Conservation (phyloP, 257 asterid genomes). For the Solanum pennellii region DNA sequence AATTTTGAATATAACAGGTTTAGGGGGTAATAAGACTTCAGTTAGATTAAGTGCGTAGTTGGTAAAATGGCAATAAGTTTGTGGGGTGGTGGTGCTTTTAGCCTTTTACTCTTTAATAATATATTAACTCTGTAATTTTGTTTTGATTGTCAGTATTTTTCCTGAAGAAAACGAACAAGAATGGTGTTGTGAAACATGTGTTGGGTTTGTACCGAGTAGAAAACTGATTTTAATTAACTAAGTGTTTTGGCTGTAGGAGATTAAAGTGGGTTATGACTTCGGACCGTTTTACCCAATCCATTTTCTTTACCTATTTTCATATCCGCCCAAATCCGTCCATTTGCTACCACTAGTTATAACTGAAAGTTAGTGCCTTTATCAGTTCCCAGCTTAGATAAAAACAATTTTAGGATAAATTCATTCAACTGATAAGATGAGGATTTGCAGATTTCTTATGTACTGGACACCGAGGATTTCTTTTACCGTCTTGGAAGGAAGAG, state of each 20-base stretch:
- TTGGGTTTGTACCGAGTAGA: not conserved
- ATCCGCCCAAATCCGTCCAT: not conserved
- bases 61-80: not conserved
- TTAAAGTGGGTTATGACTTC: not conserved
- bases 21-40: not conserved
- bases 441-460: conserved; percentile 16
- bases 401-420: not conserved
- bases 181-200: not conserved
- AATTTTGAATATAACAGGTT: not conserved
- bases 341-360: not conserved
- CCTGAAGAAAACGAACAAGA: not conserved
- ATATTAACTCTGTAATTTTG: not conserved
- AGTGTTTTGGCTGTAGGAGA: not conserved
- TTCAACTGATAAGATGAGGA: not conserved
- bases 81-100: not conserved
- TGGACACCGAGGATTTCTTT: conserved; percentile 17
- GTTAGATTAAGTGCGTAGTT: not conserved
- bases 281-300: not conserved
- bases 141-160: not conserved
- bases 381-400: not conserved
- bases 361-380: not conserved
- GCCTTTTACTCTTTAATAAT: not conserved
- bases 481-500: conserved; percentile 12
- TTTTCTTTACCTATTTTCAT: not conserved
- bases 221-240: not conserved